Conservation (phyloP, 495 filamentous ascomycete species). For the Chaetomidium leptoderma region DNA sequence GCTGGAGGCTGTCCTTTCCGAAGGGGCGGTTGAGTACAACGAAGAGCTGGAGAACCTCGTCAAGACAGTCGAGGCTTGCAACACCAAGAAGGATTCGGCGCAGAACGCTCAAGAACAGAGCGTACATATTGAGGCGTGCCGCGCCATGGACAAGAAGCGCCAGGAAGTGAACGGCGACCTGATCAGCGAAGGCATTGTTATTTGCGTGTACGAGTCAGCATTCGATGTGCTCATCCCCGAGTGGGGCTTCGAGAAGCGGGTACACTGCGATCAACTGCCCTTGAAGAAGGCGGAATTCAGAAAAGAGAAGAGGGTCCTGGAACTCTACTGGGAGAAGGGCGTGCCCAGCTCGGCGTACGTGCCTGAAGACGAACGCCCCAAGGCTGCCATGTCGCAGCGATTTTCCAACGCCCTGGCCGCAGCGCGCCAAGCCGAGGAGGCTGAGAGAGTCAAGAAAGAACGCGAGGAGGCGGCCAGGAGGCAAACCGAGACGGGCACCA, state of each 20-base stretch:
- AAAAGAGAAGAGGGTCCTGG: constrained; percentile 86
- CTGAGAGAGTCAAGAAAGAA: constrained; percentile 71
- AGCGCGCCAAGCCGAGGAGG: constrained; percentile 72
- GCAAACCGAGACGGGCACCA: constrained; percentile 88
- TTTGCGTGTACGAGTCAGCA: constrained; percentile 97
- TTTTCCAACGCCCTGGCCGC: constrained; percentile 71
- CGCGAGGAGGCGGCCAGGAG: constrained; percentile 81
- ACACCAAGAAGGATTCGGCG: constrained; percentile 98
- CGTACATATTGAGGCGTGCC: constrained; percentile 95
- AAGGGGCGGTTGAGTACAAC: constrained; percentile 75
- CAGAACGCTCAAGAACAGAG: constrained; percentile 98
- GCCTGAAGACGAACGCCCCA: constrained; percentile 92
- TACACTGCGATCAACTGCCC: constrained; percentile 96
- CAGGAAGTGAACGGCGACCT: constrained; percentile 83
- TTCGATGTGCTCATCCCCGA: constrained; percentile 98
- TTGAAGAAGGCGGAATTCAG: constrained; percentile 98
- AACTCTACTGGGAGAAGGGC: constrained; percentile 99
- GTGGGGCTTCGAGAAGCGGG: constrained; percentile 97
- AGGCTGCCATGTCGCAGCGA: constrained; percentile 62
- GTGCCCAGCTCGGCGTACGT: constrained; percentile 94
- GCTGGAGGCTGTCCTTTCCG: constrained; percentile 79
- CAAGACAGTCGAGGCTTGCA: constrained; percentile 94
- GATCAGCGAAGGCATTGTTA: constrained; percentile 93
- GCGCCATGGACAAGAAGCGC: constrained; percentile 84
- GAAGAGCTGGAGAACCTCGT: constrained; percentile 83